Evolutionary conservation across 2,329 filamentous ascomycete genomes (phyloP).

Genomic region (Diaporthe eres): DNA sequence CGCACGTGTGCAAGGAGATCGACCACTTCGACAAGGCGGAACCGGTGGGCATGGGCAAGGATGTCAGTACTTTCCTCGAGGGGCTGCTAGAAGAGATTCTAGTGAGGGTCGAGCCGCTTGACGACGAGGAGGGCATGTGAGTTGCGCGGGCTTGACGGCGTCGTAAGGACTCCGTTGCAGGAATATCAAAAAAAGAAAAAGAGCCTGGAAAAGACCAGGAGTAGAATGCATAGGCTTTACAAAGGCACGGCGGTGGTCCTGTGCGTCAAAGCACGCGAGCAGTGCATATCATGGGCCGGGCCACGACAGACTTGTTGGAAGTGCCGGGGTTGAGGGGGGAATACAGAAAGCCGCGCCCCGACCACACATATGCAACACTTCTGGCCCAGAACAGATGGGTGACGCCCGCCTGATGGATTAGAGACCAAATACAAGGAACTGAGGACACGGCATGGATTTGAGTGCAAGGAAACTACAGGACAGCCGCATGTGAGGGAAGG

Average conservation of each 20-base stretch:
- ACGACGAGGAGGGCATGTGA: constrained; percentile 72
- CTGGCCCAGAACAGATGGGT: too few species aligned
- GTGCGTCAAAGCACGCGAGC: not conserved
- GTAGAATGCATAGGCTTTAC: not conserved
- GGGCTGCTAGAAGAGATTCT: constrained; percentile 94
- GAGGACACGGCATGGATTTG: too few species aligned
- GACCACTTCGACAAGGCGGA: constrained; percentile 89
- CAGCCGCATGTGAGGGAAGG: too few species aligned
- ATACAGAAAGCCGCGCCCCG: not conserved
- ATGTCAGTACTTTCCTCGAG: constrained; percentile 90
- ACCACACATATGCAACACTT: too few species aligned
- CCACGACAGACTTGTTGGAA: not conserved
- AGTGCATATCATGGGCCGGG: not conserved
- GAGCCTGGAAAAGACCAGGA: not conserved
- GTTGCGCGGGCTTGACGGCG: not conserved
- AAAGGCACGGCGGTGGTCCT: too few species aligned
- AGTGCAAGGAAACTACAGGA: too few species aligned
- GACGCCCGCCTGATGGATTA: too few species aligned
- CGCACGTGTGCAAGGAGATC: constrained; percentile 88
- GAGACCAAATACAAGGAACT: too few species aligned
- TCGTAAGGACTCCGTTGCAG: not conserved
- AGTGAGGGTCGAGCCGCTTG: constrained; percentile 89
- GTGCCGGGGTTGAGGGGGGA: not conserved
- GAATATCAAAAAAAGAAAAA: not conserved
- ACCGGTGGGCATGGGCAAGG: constrained; percentile 93